Base-by-base conservation (phyloP, 345 rosid genomes). In the Euphorbia pulcherrima region DNA sequence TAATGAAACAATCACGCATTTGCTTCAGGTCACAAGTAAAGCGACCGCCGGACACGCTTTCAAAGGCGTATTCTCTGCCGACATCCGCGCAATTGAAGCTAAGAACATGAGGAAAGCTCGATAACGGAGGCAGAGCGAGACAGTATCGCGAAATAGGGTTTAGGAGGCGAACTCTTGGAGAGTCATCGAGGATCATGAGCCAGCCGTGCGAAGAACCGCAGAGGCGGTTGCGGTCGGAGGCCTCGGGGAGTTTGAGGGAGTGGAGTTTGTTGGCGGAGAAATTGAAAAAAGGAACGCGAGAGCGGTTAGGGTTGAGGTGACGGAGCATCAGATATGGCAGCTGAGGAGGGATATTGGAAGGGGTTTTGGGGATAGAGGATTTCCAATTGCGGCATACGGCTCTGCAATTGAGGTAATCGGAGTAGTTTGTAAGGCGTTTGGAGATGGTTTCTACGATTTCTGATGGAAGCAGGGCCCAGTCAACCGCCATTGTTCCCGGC, bases 151-250 rank as follows among this genome's bases (percentile, higher is more conserved):
- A 62, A 56, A 87, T 67, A 1, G 89, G 89, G 62, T 85, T 87
- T 6, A 82, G 53, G 65, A 82, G 84, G 64, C 70, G 62, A 39
- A 87, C 12, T 5, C 60, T 2, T 0, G 88, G 92, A 27, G 81
- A 54, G 30, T 83, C 85, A 54, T 83, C 87, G 67, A 85, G 81
- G 68, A 85, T 53, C 1, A 73, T 40, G 60, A 85, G 77, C 88
- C 89, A 87, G 66, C 89, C 89, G 65, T 82, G 78, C 65, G 88
- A 87, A 37, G 92, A 87, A 47, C 89, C 85, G 65, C 86, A 78
- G 62, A 58, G 79, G 75, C 87, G 85, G 16, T 67, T 71, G 67
- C 47, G 58, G 40, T 53, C 67, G 67, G 78, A 74, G 35, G 69
- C 71, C 10, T 80, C 84, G 0, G 81, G 79, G 61, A 82, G 75